These are phyloP conservation scores for Rhizopogon roseolus DNA, from an alignment of 768 basidiomycete species.

Conservation along the genomic window DNA sequence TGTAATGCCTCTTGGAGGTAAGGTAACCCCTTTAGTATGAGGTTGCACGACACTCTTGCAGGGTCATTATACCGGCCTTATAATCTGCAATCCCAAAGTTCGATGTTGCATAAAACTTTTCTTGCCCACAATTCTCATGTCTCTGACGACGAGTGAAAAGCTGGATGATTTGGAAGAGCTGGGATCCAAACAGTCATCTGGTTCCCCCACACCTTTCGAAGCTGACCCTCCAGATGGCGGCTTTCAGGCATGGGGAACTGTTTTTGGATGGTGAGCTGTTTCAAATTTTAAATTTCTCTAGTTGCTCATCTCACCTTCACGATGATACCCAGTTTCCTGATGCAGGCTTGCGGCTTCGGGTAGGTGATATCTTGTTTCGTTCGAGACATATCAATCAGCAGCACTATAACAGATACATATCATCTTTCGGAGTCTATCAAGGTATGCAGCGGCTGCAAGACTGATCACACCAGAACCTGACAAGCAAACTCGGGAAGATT, in stretches of 20 bases:
- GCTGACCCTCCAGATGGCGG: conserved; percentile 4
- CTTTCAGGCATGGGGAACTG: conserved; percentile 10
- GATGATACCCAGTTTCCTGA: conserved; percentile 13
- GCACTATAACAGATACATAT: conserved; percentile 15
- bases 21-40: not conserved
- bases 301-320: not conserved
- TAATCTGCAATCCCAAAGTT: not conserved
- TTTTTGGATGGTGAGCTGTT: conserved; percentile 2
- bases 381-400: not conserved
- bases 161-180: not conserved
- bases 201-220: not conserved
- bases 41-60: no score
- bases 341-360: conserved; percentile 25
- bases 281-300: not conserved
- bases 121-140: not conserved
- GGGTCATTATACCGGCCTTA: not conserved
- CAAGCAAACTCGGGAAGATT: conserved; percentile 21
- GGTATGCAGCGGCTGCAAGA: no score
- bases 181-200: not conserved
- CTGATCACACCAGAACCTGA: not conserved
- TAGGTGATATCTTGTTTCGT: not conserved
- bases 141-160: not conserved
- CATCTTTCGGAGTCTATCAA: conserved; percentile 30
- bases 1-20: no score
- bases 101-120: no score